These are phyloP conservation scores for Ogataea corticis DNA, from an alignment of 805 yeast species.

Conservation along the genomic window DNA sequence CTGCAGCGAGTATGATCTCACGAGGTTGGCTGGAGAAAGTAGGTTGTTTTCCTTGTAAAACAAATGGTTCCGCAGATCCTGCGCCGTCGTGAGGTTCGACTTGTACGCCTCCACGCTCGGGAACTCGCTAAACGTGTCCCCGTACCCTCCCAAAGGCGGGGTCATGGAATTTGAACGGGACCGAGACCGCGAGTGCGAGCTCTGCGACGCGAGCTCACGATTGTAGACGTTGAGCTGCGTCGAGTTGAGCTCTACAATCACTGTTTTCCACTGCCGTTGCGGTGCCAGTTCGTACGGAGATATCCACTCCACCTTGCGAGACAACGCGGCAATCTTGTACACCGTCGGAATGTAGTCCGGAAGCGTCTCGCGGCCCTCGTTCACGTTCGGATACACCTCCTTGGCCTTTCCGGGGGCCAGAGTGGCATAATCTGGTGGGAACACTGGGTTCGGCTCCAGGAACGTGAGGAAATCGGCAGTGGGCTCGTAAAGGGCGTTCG, in stretches of 20 bases:
- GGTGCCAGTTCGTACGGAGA: slow-evolving; percentile 75
- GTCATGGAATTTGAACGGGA: neutral
- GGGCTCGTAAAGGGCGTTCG: neutral
- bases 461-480: slow-evolving; percentile 10
- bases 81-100: slow-evolving; percentile 31
- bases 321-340: slow-evolving; percentile 53
- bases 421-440: slow-evolving; percentile 38
- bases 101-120: slow-evolving; percentile 17
- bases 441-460: slow-evolving; percentile 40
- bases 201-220: slow-evolving; percentile 29
- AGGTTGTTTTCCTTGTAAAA: slow-evolving; percentile 25
- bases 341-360: slow-evolving; percentile 73
- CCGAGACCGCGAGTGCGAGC: slow-evolving; percentile 1
- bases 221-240: slow-evolving; percentile 78
- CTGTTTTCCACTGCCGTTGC: slow-evolving; percentile 67
- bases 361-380: slow-evolving; percentile 42
- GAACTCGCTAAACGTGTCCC: neutral
- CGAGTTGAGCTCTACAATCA: slow-evolving; percentile 74
- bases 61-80: slow-evolving; percentile 29
- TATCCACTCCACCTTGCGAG: slow-evolving; percentile 72
- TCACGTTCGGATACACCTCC: slow-evolving; percentile 33
- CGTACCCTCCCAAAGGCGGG: neutral
- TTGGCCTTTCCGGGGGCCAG: slow-evolving; percentile 38
- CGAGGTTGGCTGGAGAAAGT: slow-evolving; percentile 38
- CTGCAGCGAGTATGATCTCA: slow-evolving; percentile 78